These are phyloP conservation scores for Kodamaea neixiangensis DNA, from an alignment of 805 yeast species.

Conservation along the genomic window DNA sequence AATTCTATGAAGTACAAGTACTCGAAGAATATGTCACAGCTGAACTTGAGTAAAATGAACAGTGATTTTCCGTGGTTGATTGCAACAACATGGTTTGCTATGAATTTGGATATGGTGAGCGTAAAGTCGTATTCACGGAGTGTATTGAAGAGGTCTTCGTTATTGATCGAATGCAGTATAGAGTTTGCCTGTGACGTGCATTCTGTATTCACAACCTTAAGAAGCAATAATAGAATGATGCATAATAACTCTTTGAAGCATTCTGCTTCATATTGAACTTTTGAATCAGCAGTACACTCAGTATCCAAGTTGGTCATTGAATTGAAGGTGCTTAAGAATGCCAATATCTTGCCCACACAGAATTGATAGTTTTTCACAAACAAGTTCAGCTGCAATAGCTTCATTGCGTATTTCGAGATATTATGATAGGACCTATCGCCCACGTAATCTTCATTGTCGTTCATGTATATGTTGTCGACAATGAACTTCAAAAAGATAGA, in stretches of 20 bases:
- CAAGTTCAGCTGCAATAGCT: slow-evolving; percentile 37
- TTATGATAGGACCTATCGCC: slow-evolving; percentile 27
- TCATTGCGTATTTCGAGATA: slow-evolving; percentile 35
- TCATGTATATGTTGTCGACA: slow-evolving; percentile 30
- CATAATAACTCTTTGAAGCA: slow-evolving; percentile 37
- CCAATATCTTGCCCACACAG: slow-evolving; percentile 41
- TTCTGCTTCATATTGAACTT: slow-evolving; percentile 20
- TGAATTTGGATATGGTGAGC: slow-evolving; percentile 37
- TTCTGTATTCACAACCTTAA: slow-evolving; percentile 32
- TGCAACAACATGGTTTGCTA: slow-evolving; percentile 26
- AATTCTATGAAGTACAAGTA: slow-evolving; percentile 39
- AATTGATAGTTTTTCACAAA: slow-evolving; percentile 37
- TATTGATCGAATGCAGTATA: slow-evolving; percentile 14
- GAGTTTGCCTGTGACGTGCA: slow-evolving; percentile 11
- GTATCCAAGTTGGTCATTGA: slow-evolving; percentile 13
- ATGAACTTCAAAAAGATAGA: slow-evolving; percentile 35
- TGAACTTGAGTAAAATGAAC: slow-evolving; percentile 37
- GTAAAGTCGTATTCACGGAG: slow-evolving; percentile 60
- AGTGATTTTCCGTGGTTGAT: slow-evolving; percentile 23
- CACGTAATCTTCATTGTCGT: slow-evolving; percentile 9
- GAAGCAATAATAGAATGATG: slow-evolving; percentile 32
- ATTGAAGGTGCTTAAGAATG: slow-evolving; percentile 32
- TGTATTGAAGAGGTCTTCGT: slow-evolving; percentile 31
- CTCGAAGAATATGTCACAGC: slow-evolving; percentile 44
- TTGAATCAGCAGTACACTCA: slow-evolving; percentile 6